Evolutionary conservation across 768 basidiomycete genomes (phyloP).

Genomic region (Serendipita indica): DNA sequence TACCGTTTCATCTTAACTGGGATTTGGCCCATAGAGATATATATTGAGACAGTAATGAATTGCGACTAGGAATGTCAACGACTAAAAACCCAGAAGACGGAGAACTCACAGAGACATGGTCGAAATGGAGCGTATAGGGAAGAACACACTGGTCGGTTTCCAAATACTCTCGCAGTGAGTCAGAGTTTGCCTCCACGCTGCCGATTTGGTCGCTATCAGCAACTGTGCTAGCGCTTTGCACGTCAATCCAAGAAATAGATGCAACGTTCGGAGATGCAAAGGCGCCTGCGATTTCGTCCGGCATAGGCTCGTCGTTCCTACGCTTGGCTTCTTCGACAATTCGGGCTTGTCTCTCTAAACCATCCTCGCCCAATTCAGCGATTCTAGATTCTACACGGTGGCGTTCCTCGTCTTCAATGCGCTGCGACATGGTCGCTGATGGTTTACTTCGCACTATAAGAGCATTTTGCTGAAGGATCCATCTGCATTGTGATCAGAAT

Average conservation of each 20-base stretch:
- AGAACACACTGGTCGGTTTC: slow-evolving; percentile 48
- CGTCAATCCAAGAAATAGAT: slow-evolving; percentile 83
- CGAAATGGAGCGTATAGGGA: slow-evolving; percentile 86
- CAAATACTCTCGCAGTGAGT: slow-evolving; percentile 44
- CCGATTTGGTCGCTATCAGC: slow-evolving; percentile 29
- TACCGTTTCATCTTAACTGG: slow-evolving; percentile 65
- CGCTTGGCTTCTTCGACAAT: slow-evolving; percentile 70
- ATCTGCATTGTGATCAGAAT: slow-evolving; percentile 33
- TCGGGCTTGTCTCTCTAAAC: slow-evolving; percentile 54
- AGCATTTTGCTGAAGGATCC: slow-evolving; percentile 57
- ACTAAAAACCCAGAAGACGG: neutral
- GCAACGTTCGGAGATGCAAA: slow-evolving; percentile 89
- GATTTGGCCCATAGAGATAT: slow-evolving; percentile 61
- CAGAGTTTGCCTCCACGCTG: slow-evolving; percentile 18
- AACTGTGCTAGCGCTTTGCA: slow-evolving; percentile 47
- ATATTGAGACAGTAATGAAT: slow-evolving; percentile 69
- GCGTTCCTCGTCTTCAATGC: slow-evolving; percentile 70
- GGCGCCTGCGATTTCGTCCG: slow-evolving; percentile 56
- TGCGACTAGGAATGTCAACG: slow-evolving; percentile 47
- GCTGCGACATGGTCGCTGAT: slow-evolving; percentile 65
- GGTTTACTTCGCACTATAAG: slow-evolving; percentile 74
- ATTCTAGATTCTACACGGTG: slow-evolving; percentile 57
- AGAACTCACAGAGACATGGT: slow-evolving; percentile 65
- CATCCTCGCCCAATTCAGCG: slow-evolving; percentile 57
- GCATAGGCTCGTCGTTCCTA: slow-evolving; percentile 74